These are phyloP conservation scores for Steccherinum ochraceum DNA, from an alignment of 768 basidiomycete genomes.

Conservation along the genomic window DNA sequence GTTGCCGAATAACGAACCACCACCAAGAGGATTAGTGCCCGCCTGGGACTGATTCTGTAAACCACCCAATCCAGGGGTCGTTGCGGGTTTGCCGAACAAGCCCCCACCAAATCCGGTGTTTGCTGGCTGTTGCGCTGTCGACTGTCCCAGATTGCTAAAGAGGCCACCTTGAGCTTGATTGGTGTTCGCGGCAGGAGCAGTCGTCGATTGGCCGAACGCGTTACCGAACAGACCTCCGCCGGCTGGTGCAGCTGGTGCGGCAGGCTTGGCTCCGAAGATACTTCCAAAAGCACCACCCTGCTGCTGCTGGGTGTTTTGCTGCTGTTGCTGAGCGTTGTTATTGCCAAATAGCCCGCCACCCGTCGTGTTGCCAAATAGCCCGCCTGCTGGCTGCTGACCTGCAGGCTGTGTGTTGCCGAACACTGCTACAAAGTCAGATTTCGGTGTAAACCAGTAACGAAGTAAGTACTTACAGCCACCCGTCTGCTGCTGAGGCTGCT, in stretches of 20 bases:
- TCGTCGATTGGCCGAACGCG: conserved; percentile 38
- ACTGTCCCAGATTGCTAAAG: conserved; percentile 47
- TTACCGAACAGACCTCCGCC: conserved; percentile 30
- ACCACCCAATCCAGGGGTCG: conserved; percentile 39
- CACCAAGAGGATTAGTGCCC: conserved; percentile 5
- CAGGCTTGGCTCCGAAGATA: conserved; percentile 28
- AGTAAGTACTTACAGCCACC: background rate
- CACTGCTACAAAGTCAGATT: background rate
- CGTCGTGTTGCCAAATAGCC: conserved; percentile 7
- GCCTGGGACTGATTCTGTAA: conserved; percentile 28
- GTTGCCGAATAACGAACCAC: conserved; percentile 30
- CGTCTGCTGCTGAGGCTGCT: background rate
- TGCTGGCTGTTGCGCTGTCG: conserved; percentile 27
- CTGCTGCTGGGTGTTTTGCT: conserved; percentile 29
- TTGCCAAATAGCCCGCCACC: conserved; percentile 15
- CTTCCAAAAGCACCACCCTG: conserved; percentile 24
- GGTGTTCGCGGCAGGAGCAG: conserved; percentile 23
- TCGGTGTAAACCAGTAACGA: too few relatives aligned
- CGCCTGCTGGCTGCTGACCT: conserved; percentile 15
- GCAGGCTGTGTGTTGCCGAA: conserved; percentile 14
- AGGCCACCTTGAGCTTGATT: conserved; percentile 25
- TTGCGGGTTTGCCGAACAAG: conserved; percentile 46
- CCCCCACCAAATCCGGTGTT: conserved; percentile 36
- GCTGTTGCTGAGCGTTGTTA: conserved; percentile 26
- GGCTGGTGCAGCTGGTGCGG: conserved; percentile 17